Base-by-base conservation (phyloP, 2,329 filamentous ascomycete species). In the Beauveria pseudobassiana region DNA sequence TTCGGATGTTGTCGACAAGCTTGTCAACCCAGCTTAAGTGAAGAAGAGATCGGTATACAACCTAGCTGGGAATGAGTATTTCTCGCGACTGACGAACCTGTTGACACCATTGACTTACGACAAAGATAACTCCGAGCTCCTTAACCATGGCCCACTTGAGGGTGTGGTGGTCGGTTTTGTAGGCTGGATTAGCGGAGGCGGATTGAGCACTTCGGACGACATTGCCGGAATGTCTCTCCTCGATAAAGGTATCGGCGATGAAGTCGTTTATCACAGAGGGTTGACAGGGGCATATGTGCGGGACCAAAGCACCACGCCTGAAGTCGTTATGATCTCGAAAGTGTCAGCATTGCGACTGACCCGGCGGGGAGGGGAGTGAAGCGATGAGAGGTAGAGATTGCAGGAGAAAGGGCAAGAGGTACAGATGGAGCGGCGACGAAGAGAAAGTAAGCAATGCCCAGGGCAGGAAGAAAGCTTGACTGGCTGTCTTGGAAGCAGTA, bases 1-100 rank as follows among this genome's bases (percentile, higher is more conserved):
- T 92, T 73, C 88, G 91, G 69, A 98, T 91, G 70, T 98, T 96
- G 71, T 97, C 93, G 67, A 99, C 86, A 53, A 99, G 87, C 74
- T 95, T 92, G 75, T 99, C 95, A 66, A 98, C 91, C 95, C 96
- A 99, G 14, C 90, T 93, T 9, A 99, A 84, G 74, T 97, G 93
- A 34, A 99, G 83, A 38, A 99, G 85, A 45, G 93, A 97, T 72
- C 96, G 90, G 75, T 99, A 99, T 66, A 99, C 95, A 66, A 93
- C 95, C 92, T 96, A 70, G 51, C 24, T 26, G 7, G 3, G 14
- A 7, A 30, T 57, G 12, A 62, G 52, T 30, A 24, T 46, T 4
- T 16, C 8, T 6, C 16, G 16, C 24, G 7, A 34, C 34, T 38
- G 12, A 38, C 14, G 34, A 38, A 16, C 34, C 14, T 69, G 69